Evolutionary conservation across 495 filamentous ascomycete species (phyloP), one percentile per base, ranked within the genome.

Genomic region (Hypoxylon perforatum): DNA sequence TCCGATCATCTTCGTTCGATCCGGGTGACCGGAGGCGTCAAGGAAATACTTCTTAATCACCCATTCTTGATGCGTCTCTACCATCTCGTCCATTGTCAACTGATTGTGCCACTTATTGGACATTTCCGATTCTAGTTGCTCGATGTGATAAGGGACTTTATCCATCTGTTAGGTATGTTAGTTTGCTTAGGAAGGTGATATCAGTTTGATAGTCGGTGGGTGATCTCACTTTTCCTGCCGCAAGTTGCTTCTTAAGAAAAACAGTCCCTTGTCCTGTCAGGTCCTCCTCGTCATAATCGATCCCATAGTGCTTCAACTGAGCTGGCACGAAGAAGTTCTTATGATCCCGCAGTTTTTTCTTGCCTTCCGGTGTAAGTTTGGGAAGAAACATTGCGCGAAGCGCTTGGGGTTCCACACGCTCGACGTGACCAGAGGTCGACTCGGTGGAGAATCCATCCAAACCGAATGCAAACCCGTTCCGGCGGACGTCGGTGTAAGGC

Each of bases 261-360:
- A 39, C 18, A 18, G 47, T 59, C 33, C 67, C 63, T 18, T 67
- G 44, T n/a, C 67, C 67, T 15, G 45, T 54, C 4, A 71, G 22
- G n/a, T 71, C 57, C 5, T n/a, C 33, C 42, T 62, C 46, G 25
- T 67, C 52, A 21, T 50, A 71, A 4, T 52, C 25, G 17, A 71
- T 57, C 21, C 63, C 67, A 35, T 70, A 70, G 33, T 70, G 57
- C 22, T 59, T 58, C 0, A 67, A 57, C 21, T 70, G 67, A 18
- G 28, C 45, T 38, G 22, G 15, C 3, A 70, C 67, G 33, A 66
- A 70, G 33, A 66, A 70, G 4, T 14, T 2, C 28, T 15, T 0
- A 25, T 62, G 12, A n/a, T 62, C 41, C 7, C 44, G 23, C n/a
- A 60, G 45, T 2, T 8, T 3, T 53, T 36, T 55, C n/a, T 33